phyloP scores from a whole-genome alignment of 2,329 filamentous ascomycete species.

The Penicillium sumatraense region DNA sequence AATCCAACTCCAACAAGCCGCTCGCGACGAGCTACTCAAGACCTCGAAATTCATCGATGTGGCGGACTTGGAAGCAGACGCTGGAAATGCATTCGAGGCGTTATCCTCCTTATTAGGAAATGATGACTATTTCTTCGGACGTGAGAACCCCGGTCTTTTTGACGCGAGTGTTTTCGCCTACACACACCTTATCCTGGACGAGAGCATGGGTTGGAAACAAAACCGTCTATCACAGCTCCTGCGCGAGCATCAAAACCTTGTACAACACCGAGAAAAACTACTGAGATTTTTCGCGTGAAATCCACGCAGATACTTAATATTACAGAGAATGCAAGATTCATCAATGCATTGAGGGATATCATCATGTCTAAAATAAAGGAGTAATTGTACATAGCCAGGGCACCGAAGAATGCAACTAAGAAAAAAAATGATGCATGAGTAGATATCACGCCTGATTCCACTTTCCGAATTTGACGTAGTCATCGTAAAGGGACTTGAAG shows the following conservation, averaged over 20 bases:
- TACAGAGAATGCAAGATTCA: constrained; percentile 11
- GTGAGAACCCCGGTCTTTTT: constrained; percentile 68
- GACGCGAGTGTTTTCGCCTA: constrained; percentile 92
- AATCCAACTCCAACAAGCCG: constrained; percentile 72
- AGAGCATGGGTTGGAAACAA: constrained; percentile 67
- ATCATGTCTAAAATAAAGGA: constrained; percentile 27
- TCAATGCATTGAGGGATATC: constrained; percentile 33
- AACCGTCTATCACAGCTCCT: constrained; percentile 64
- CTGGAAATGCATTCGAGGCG: constrained; percentile 65
- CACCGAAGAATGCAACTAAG: constrained; percentile 4
- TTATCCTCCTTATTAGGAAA: constrained; percentile 63
- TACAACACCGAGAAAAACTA: constrained; percentile 67
- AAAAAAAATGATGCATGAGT: neutral
- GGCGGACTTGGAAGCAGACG: constrained; percentile 63
- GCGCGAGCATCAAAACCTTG: constrained; percentile 63
- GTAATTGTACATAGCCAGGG: constrained; percentile 20
- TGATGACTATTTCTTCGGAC: constrained; percentile 65
- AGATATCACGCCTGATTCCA: constrained; percentile 51
- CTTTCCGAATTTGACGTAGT: constrained; percentile 54
- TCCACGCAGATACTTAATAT: neutral
- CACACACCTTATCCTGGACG: constrained; percentile 76
- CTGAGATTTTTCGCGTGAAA: constrained; percentile 52
- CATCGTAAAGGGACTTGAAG: constrained; percentile 58
- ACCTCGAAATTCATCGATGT: constrained; percentile 58
- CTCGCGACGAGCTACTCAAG: constrained; percentile 74